Base-by-base conservation (phyloP, 148 eudicot genomes). In the Dysphania ambrosioides region DNA sequence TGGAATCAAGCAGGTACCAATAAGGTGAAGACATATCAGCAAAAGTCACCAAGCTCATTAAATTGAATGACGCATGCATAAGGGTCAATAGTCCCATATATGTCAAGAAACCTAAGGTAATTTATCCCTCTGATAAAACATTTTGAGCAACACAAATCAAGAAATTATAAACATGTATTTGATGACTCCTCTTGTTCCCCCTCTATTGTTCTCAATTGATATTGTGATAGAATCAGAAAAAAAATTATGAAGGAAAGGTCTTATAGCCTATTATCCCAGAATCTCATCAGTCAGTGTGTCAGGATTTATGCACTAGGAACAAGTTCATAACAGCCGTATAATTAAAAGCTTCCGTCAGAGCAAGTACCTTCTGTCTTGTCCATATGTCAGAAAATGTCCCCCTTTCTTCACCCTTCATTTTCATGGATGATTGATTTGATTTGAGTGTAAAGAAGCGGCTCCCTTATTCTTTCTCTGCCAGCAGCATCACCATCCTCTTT, bases 281-380 rank as follows among this genome's bases (percentile, higher is more conserved):
- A 47, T 23, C 36, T 64, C n/a, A 31, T 8, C 18, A 63, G n/a
- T n/a, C n/a, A n/a, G n/a, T n/a, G n/a, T 30, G 7, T 44, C 30
- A 10, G 30, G 21, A 19, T 3, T 34, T 11, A 71, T 21, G 40
- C 10, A 36, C 27, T 21, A 5, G 7, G 9, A 57, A 49, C 47
- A 55, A 38, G 49, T 53, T 56, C 4, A 26, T 66, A 0, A 62
- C 49, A 21, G 29, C 23, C 19, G 31, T 61, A 47, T 29, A 24
- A 60, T 11, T 44, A 63, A 59, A 26, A 70, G 42, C 62, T 29
- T 44, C 51, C 8, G 6, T 49, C 47, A 55, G 30, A 70, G 66
- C 31, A 42, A 15, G 18, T 83, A 91, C 97, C 97, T 92, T 92
- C 72, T 92, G 85, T 77, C 94, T 83, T 73, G 85, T 86, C 91